Evolutionary conservation across 495 filamentous ascomycete genomes (phyloP).

Genomic region (Penicillium atrosanguineum): DNA sequence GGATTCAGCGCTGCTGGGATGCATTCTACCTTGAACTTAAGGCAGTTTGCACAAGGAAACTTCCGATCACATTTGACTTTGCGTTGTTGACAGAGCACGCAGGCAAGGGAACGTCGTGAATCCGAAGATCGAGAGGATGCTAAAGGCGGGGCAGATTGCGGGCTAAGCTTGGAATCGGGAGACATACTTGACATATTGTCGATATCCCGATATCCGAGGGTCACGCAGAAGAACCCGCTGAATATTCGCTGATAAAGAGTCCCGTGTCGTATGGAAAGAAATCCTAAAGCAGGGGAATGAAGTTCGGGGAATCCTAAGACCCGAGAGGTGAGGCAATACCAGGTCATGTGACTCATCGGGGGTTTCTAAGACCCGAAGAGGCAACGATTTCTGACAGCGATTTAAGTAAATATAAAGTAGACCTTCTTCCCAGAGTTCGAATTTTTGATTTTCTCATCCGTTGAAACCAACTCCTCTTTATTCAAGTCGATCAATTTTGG

Average conservation of each 20-base stretch:
- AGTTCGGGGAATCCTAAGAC: background rate
- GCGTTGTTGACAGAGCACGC: slow-evolving; percentile 55
- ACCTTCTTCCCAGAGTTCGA: background rate
- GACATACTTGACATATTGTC: background rate
- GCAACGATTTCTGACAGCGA: background rate
- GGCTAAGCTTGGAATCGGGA: background rate
- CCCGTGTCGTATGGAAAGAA: background rate
- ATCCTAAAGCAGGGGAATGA: background rate
- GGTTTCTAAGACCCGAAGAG: background rate
- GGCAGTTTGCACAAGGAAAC: slow-evolving; percentile 54
- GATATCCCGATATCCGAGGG: background rate
- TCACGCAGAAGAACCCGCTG: background rate
- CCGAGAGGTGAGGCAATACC: background rate
- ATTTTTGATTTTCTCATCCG: background rate
- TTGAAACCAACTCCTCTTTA: background rate
- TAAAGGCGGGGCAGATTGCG: background rate
- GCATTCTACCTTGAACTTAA: slow-evolving; percentile 40
- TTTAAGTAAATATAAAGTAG: background rate
- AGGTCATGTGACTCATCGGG: background rate
- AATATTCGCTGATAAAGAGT: background rate
- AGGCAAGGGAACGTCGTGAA: slow-evolving; percentile 51
- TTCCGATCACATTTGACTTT: slow-evolving; percentile 58
- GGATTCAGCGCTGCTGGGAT: slow-evolving; percentile 42
- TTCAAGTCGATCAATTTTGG: background rate
- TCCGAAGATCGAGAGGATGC: slow-evolving; percentile 1